Percentiles rank a stretch among this genome's conserved stretches.
Evolutionary conservation across 1,284 basidiomycete genomes (phyloP).

Genomic region (Rhodotorula sp.): DNA sequence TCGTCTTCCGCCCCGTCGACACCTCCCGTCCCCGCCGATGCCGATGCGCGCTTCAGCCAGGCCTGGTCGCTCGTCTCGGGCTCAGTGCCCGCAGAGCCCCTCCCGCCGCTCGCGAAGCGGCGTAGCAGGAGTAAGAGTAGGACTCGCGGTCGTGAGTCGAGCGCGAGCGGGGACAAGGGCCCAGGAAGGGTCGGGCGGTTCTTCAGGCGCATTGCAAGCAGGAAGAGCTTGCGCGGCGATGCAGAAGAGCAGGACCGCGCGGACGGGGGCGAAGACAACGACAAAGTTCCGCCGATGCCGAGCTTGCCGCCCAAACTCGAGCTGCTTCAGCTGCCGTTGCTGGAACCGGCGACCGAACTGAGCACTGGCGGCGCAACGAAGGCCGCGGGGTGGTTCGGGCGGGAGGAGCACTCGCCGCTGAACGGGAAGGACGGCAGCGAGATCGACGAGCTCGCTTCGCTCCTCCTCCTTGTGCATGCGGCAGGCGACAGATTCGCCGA

Average conservation of each 20-base stretch:
- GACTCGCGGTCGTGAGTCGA: not conserved
- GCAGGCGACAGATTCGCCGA: conserved; percentile 2
- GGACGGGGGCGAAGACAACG: not conserved
- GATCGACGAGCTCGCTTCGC: not conserved
- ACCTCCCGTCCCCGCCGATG: not conserved
- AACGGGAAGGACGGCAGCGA: not conserved
- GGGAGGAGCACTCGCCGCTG: no score
- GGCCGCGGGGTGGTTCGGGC: not conserved
- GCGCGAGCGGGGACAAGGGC: not conserved
- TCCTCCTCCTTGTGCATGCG: conserved; percentile 8
- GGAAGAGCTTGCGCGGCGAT: not conserved
- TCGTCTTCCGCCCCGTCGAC: not conserved
- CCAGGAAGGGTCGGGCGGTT: not conserved
- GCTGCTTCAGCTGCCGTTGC: not conserved
- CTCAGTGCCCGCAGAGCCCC: not conserved
- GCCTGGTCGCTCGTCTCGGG: not conserved
- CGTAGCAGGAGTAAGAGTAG: not conserved
- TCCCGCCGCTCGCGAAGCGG: not conserved
- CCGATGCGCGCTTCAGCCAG: not conserved
- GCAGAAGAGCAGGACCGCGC: not conserved
- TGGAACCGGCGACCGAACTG: not conserved
- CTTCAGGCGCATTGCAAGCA: not conserved
- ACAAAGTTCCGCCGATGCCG: not conserved
- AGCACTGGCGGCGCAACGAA: no score
- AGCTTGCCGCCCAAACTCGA: not conserved